phyloP scores from a whole-genome alignment of 371 early-diverging fungal genomes.

The Mucor piriformis region DNA sequence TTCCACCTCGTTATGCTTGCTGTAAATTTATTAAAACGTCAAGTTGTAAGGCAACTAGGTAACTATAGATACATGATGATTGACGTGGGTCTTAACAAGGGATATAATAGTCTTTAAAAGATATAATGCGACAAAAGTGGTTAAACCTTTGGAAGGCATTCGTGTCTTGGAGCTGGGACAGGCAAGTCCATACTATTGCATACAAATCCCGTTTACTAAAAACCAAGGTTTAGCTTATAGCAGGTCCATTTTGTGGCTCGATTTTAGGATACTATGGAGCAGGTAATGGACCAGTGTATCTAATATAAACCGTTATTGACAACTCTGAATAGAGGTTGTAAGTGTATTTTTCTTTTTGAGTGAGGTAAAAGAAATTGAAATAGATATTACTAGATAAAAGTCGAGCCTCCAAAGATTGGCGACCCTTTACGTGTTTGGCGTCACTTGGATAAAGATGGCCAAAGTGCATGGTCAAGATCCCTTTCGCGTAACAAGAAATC shows the following conservation, averaged over 20 bases:
- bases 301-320: too few species aligned
- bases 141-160: slow-evolving; percentile 51
- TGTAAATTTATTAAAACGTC: too few species aligned
- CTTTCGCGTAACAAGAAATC: slow-evolving; percentile 60
- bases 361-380: background rate
- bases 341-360: too few species aligned
- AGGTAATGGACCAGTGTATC: too few species aligned
- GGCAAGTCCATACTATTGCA: slow-evolving; percentile 20
- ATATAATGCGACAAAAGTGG: background rate
- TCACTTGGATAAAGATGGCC: slow-evolving; percentile 52
- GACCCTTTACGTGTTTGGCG: slow-evolving; percentile 61
- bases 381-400: slow-evolving; percentile 48
- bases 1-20: background rate
- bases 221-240: slow-evolving; percentile 60
- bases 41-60: too few species aligned
- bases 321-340: background rate
- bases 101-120: background rate
- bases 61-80: too few species aligned
- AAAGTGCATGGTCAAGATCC: slow-evolving; percentile 56
- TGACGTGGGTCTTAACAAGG: too few species aligned
- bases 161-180: slow-evolving; percentile 57
- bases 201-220: too few species aligned
- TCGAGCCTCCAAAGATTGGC: slow-evolving; percentile 56
- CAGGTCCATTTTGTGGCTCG: slow-evolving; percentile 60
- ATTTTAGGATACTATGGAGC: slow-evolving; percentile 55